A percentile compares a stretch with the other conserved stretches of the same genome.
phyloP scores from a whole-genome alignment of 192 early-diverging fungal genomes.

The Lobosporangium transversale region DNA sequence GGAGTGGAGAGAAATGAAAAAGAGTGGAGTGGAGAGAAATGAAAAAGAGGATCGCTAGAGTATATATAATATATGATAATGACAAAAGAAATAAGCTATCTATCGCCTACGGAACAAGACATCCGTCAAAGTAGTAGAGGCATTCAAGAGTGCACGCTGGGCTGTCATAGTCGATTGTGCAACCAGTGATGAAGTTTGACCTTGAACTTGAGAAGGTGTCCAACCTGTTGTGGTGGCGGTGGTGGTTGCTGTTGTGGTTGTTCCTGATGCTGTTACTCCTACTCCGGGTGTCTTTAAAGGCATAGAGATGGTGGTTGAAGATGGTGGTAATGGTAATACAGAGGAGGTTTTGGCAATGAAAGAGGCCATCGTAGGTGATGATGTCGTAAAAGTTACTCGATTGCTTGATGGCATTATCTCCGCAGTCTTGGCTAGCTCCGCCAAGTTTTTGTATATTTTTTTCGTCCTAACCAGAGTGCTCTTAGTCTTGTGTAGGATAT shows the following conservation, averaged over 20 bases:
- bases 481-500: neutral
- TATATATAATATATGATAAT: neutral
- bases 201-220: slow-evolving; percentile 36
- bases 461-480: slow-evolving; percentile 6
- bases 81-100: neutral
- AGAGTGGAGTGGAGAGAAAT: neutral
- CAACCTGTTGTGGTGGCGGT: slow-evolving; percentile 6
- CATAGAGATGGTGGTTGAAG: slow-evolving; percentile 3
- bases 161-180: slow-evolving; percentile 33
- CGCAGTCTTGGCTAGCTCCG: slow-evolving; percentile 8
- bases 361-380: no score
- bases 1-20: neutral
- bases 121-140: slow-evolving; percentile 33
- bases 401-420: no score
- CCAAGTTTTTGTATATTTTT: slow-evolving; percentile 14
- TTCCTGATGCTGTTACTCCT: neutral
- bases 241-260: slow-evolving; percentile 5
- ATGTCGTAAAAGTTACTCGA: no score
- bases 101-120: slow-evolving; percentile 37
- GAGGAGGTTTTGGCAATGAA: no score
- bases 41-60: no score
- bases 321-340: neutral
- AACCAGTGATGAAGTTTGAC: slow-evolving; percentile 31
- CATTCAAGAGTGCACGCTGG: slow-evolving; percentile 27
- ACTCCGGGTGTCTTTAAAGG: no score